phyloP scores from a whole-genome alignment of 441 rosid genomes.

The Erodium texanum region DNA sequence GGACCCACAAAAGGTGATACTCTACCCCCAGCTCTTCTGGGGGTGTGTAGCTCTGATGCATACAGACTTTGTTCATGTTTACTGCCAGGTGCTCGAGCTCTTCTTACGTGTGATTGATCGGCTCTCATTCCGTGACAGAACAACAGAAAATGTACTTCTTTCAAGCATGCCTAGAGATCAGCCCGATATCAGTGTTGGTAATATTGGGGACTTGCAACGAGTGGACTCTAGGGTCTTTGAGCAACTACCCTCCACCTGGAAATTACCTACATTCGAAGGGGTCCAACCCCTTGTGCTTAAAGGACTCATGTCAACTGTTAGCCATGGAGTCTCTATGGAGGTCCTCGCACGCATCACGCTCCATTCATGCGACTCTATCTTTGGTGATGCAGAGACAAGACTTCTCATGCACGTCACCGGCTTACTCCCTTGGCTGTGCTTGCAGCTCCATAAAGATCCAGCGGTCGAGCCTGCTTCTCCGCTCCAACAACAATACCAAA shows the following conservation, averaged over 20 bases:
- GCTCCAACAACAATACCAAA: constrained; percentile 76
- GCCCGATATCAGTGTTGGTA: constrained; percentile 34
- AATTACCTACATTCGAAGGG: constrained; percentile 82
- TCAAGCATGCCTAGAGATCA: constrained; percentile 99
- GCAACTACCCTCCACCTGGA: constrained; percentile 58
- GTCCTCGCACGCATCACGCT: constrained; percentile 81
- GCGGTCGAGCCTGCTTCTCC: constrained; percentile 65
- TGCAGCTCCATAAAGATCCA: constrained; percentile 77
- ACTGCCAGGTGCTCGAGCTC: constrained; percentile 96
- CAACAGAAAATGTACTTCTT: constrained; percentile 91
- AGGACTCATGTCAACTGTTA: constrained; percentile 87
- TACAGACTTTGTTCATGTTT: constrained; percentile 91
- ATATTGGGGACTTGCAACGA: constrained; percentile 58
- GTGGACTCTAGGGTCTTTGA: constrained; percentile 56
- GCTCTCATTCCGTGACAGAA: constrained; percentile 79
- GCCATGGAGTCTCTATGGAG: constrained; percentile 83
- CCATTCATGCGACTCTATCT: constrained; percentile 87
- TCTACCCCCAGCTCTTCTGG: constrained; percentile 97
- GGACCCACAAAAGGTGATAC: constrained; percentile 98
- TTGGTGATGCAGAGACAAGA: constrained; percentile 88
- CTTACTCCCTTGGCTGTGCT: constrained; percentile 96
- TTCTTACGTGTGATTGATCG: constrained; percentile 83
- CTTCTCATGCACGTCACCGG: constrained; percentile 95
- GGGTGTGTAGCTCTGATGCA: constrained; percentile 99
- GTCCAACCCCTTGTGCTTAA: constrained; percentile 96